phyloP scores from a whole-genome alignment of 1,139 yeast species.

The Nakaseomyces uthaithaninus region DNA sequence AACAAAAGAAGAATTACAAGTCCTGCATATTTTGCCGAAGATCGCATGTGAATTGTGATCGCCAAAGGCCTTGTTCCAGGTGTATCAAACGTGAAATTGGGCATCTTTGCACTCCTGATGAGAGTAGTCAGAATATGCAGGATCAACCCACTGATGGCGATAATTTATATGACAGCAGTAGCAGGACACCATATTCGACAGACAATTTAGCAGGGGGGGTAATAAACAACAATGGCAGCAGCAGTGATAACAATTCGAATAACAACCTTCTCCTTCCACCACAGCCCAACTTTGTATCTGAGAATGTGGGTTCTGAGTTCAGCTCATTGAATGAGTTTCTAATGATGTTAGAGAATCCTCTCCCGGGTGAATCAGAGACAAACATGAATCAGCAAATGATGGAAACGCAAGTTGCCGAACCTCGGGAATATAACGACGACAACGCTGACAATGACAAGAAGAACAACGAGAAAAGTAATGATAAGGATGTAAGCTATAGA shows the following conservation, averaged over 20 bases:
- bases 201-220: conserved; percentile 20
- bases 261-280: conserved; percentile 32
- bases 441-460: background rate
- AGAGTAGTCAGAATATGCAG: conserved; percentile 2
- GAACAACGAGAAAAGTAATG: conserved; percentile 12
- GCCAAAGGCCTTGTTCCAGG: conserved; percentile 74
- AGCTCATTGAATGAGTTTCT: conserved; percentile 83
- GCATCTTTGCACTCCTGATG: conserved; percentile 77
- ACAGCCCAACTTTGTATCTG: conserved; percentile 75
- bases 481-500: conserved; percentile 10
- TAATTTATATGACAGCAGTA: background rate
- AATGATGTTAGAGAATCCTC: conserved; percentile 84
- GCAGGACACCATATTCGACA: background rate
- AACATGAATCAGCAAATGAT: conserved; percentile 7
- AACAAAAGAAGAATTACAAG: conserved; percentile 13
- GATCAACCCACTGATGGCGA: background rate
- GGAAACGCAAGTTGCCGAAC: background rate
- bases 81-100: conserved; percentile 85
- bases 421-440: background rate
- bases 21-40: conserved; percentile 92
- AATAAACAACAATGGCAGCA: conserved; percentile 20
- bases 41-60: conserved; percentile 92
- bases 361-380: conserved; percentile 18
- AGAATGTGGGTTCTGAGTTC: conserved; percentile 90
- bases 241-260: background rate